Base-by-base conservation (phyloP, 306 rosid species). In the Sechiopsis laciniata region DNA sequence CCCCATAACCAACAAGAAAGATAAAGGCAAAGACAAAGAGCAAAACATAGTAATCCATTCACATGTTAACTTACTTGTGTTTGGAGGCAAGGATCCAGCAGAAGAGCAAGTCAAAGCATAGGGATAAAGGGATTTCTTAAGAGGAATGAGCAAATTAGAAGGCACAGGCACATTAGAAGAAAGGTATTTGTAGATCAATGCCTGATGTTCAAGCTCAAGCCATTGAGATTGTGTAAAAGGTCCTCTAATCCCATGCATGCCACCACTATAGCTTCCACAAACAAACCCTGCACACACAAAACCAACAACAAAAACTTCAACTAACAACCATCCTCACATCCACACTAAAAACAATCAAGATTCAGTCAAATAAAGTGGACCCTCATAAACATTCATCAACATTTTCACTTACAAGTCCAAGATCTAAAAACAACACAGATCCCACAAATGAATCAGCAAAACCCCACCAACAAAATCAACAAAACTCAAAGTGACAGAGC, bases 201-300 rank as follows among this genome's bases (percentile, higher is more conserved):
- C 89, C 79, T 85, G 89, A 75, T 85, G 85, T 76, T 85, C 89
- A 24, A 85, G 82, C 82, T 85, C 89, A 56, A 83, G 70, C 89
- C 89, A 83, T 70, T 85, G 89, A n/a, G 83, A 85, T 22, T 82
- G 85, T 55, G 83, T 85, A 77, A 85, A 85, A 63, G 83, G 85
- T 48, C 82, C 89, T 80, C 80, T 80, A 16, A 45, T 72, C 54
- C 78, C 89, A 80, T 78, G 85, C 85, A 82, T 76, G 83, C 75
- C 68, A 61, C 74, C 65, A 76, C 72, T 84, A 75, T 71, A 66
- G 78, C 80, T 76, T 74, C 81, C 85, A 51, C 78, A 74, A 55
- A 78, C 86, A 76, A 60, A 82, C 56, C 68, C 88, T 85, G 82
- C 75, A 71, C 72, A 60, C 46, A 37, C 54, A 19, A 56, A 78